phyloP scores from a whole-genome alignment of 148 eudicot species.

The Vaccinium myrtillus region DNA sequence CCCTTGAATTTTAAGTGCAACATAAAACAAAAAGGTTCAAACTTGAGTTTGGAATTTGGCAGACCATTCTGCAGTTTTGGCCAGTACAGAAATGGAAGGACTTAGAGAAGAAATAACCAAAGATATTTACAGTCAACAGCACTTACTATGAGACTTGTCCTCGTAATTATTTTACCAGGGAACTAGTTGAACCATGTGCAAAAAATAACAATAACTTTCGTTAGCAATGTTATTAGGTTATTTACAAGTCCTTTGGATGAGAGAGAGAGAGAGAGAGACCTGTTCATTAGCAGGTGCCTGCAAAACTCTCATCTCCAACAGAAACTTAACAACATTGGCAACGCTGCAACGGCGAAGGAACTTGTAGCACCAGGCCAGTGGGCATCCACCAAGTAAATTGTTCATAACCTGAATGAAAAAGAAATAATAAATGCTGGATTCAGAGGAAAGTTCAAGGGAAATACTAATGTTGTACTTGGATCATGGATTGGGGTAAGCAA shows the following conservation, averaged over 20 bases:
- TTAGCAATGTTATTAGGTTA: neutral
- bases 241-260: neutral
- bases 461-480: neutral
- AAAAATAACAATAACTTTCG: neutral
- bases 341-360: conserved; percentile 59
- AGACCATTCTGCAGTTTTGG: neutral
- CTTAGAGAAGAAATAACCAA: neutral
- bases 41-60: neutral
- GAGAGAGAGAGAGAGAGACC: conserved; percentile 36
- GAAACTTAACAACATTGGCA: conserved; percentile 47
- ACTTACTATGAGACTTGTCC: neutral
- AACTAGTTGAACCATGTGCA: neutral
- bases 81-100: neutral
- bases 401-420: conserved; percentile 26
- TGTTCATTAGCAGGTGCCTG: conserved; percentile 64
- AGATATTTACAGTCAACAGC: neutral
- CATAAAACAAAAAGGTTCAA: neutral
- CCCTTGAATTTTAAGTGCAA: neutral
- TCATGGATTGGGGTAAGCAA: neutral
- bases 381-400: conserved; percentile 43
- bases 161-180: neutral
- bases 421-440: neutral
- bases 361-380: conserved; percentile 50
- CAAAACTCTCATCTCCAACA: conserved; percentile 70
- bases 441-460: neutral